Evolutionary conservation across 192 early-diverging fungal genomes (phyloP).

Genomic region (Backusella mclennaniae): DNA sequence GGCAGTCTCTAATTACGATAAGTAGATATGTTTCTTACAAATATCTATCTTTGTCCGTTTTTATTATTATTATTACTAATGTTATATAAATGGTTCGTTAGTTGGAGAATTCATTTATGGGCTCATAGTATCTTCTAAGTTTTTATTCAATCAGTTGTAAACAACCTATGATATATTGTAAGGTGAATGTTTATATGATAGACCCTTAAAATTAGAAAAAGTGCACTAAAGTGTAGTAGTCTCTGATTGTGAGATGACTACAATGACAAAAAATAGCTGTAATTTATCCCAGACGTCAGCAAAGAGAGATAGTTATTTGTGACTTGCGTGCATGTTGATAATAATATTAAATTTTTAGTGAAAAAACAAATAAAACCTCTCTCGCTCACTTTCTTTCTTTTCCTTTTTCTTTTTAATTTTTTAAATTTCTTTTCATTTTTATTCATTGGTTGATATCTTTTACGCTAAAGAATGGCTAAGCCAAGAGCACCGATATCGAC

Average conservation of each 20-base stretch:
- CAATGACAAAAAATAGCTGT: neutral
- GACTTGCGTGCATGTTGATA: conserved; percentile 2
- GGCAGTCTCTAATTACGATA: neutral
- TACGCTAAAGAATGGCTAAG: neutral
- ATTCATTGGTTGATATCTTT: neutral
- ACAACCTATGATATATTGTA: neutral
- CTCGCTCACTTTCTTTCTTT: neutral
- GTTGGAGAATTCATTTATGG: neutral
- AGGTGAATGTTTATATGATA: neutral
- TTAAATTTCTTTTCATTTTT: neutral
- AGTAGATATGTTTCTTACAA: neutral
- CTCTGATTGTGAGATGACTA: neutral
- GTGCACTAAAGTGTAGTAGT: neutral
- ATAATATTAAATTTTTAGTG: conserved; percentile 7
- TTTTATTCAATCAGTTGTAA: neutral
- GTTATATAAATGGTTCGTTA: neutral
- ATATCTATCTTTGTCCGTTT: neutral
- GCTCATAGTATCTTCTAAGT: neutral
- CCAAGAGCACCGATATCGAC: conserved; percentile 5
- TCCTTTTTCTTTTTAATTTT: neutral
- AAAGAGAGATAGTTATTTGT: neutral
- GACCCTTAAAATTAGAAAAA: neutral
- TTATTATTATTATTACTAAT: neutral
- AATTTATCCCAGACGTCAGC: conserved; percentile 6
- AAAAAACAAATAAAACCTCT: neutral